Conservation (phyloP, 2,329 filamentous ascomycete genomes). For the Colletotrichum tabaci region DNA sequence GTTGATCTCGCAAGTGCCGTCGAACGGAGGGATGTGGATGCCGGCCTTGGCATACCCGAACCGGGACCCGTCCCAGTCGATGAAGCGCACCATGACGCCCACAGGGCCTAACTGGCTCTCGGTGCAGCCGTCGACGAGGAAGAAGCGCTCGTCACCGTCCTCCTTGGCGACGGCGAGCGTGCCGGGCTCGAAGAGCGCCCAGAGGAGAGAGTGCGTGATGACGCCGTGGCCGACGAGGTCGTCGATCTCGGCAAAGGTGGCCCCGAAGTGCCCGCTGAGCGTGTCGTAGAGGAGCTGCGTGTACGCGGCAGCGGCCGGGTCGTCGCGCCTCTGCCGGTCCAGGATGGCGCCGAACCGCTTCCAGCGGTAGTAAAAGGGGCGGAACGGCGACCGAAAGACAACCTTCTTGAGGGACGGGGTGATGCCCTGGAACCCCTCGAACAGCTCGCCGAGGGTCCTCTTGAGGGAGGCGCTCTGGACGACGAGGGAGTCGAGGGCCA, state of each 20-base stretch:
- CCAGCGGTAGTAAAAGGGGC: constrained; percentile 1
- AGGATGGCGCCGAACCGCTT: background rate
- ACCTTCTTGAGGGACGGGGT: constrained; percentile 7
- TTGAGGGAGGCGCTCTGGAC: constrained; percentile 4
- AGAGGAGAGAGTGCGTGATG: background rate
- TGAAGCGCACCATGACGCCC: background rate
- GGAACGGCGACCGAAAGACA: background rate
- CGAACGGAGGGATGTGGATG: background rate
- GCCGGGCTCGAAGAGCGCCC: constrained; percentile 7
- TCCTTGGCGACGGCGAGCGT: background rate
- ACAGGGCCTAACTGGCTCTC: background rate
- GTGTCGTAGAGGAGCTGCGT: constrained; percentile 5
- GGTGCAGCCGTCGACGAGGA: background rate
- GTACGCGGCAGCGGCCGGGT: background rate
- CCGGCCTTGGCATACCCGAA: background rate
- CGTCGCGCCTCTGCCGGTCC: background rate
- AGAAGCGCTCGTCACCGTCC: background rate
- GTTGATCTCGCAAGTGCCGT: background rate
- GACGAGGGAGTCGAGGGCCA: constrained; percentile 4
- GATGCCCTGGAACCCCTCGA: background rate
- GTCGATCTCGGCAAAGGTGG: background rate
- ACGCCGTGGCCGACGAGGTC: constrained; percentile 10
- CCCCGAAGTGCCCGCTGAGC: background rate
- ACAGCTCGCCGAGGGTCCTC: background rate
- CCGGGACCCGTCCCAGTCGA: background rate